Base-by-base conservation (phyloP, 768 basidiomycete genomes). In the Russula abietina region DNA sequence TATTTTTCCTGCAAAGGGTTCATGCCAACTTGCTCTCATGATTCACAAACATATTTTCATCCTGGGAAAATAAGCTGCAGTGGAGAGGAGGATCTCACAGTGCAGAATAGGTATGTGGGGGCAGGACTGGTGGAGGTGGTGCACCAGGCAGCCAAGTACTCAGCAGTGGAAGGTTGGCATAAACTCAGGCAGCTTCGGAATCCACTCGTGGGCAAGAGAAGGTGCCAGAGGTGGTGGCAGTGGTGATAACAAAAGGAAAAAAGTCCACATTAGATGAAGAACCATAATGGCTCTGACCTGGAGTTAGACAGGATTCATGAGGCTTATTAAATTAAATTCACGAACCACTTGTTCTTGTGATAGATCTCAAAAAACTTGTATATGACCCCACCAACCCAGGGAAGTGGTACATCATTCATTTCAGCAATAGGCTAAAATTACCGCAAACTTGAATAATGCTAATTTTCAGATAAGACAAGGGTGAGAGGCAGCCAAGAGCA, bases 101-200 rank as follows among this genome's bases (percentile, higher is more conserved):
- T n/a, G 36, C 36, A 9, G 4, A n/a, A 22, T 54, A 57, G 24
- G 22, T 51, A 19, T 45, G 33, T 4, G 41, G 38, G 19, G 60
- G 54, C 33, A 63, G 49, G 11, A 59, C 5, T 8, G 62, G 62
- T 32, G 62, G 62, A 5, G 62, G 62, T n/a, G 62, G 62, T 32
- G 62, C 62, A 33, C 62, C 62, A 19, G 62, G 62, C 8, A 63
- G 38, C 28, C 62, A 57, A 7, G 62, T 63, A 33, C 62, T 63
- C 36, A 53, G 62, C 17, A 57, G 62, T 9, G 62, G 62, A 45
- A 63, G 62, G 51, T 14, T 63, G 17, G 48, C 52, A 63, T 32
- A 26, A 63, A 63, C 33, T 55, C 52, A 10, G 38, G 57, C 14
- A 26, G 61, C 56, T 30, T 63, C 12, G 62, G 57, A 19, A 51